A percentile compares a stretch with the other conserved stretches of the same genome.
Conservation (phyloP, 106 monocot genomes). For the Dendrobium catenatum region DNA sequence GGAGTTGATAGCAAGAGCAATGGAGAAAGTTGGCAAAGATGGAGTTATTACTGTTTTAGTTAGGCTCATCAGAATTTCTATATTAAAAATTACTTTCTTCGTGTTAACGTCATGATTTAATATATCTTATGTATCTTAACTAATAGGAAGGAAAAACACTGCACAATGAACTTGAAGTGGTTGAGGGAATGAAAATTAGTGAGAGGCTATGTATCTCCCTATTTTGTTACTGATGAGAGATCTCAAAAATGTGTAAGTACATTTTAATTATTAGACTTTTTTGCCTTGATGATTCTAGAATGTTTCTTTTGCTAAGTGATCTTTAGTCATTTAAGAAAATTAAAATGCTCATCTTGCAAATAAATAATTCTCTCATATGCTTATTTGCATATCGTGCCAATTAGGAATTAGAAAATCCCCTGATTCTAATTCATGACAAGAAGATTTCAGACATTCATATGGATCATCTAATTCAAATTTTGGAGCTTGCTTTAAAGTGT, state of each 20-base stretch:
- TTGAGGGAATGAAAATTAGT: constrained; percentile 87
- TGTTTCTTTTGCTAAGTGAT: background rate
- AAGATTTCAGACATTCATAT: constrained; percentile 56
- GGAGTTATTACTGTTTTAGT: constrained; percentile 73
- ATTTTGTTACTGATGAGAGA: constrained; percentile 79
- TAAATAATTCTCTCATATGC: background rate
- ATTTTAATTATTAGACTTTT: background rate
- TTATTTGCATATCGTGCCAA: constrained; percentile 6
- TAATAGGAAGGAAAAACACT: constrained; percentile 86
- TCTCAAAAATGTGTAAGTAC: constrained; percentile 85
- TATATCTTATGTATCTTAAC: background rate
- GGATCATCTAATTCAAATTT: constrained; percentile 44
- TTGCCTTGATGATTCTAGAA: background rate
- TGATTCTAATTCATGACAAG: constrained; percentile 90
- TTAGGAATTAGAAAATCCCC: constrained; percentile 81
- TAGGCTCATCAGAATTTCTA: constrained; percentile 12
- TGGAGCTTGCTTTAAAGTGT: constrained; percentile 47
- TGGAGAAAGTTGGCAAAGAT: constrained; percentile 87
- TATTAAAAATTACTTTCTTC: background rate
- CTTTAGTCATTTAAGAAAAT: background rate
- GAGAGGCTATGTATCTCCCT: constrained; percentile 84
- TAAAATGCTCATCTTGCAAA: background rate
- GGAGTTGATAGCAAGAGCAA: constrained; percentile 71
- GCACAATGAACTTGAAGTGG: constrained; percentile 73
- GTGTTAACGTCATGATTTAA: background rate